phyloP scores from a whole-genome alignment of 805 yeast genomes.

The Schwanniomyces sp. region DNA sequence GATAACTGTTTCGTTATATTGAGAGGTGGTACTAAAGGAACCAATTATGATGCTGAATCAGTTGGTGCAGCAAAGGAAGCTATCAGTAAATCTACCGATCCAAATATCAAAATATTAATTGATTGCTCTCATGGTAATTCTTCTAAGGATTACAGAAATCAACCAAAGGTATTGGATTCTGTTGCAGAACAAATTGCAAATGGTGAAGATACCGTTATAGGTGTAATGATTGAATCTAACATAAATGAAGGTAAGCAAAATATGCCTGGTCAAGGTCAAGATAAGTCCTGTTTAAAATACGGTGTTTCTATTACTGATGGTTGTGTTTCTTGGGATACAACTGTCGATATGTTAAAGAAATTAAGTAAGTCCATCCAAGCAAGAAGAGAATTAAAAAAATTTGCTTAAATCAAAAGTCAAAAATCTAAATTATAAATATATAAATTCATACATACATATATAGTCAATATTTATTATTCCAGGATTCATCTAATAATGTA shows the following conservation, averaged over 20 bases:
- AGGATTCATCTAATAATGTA: constrained; percentile 6
- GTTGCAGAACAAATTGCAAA: constrained; percentile 79
- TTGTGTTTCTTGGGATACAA: constrained; percentile 90
- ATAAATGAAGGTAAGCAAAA: constrained; percentile 89
- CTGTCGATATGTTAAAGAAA: constrained; percentile 74
- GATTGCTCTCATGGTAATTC: constrained; percentile 99
- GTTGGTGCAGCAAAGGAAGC: constrained; percentile 72
- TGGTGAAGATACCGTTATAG: constrained; percentile 82
- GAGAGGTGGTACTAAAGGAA: constrained; percentile 94
- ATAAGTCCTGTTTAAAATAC: constrained; percentile 66
- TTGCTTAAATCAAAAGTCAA: constrained; percentile 2
- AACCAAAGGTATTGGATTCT: constrained; percentile 83
- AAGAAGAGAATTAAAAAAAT: constrained; percentile 55
- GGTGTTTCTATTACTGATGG: constrained; percentile 98
- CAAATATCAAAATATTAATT: constrained; percentile 71
- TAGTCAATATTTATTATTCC: constrained; percentile 1
- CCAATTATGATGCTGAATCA: constrained; percentile 85
- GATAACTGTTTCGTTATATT: constrained; percentile 90
- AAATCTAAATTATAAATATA: not conserved
- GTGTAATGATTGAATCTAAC: constrained; percentile 94
- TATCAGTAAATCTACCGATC: constrained; percentile 49
- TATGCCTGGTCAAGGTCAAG: constrained; percentile 57
- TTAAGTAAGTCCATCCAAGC: constrained; percentile 80
- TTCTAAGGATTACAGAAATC: constrained; percentile 89
- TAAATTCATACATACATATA: constrained; percentile 1